Percentiles rank a stretch among this genome's conserved stretches.
Conservation (phyloP, 2,329 filamentous ascomycete genomes). For the Chrysosporium keratinophilum region DNA sequence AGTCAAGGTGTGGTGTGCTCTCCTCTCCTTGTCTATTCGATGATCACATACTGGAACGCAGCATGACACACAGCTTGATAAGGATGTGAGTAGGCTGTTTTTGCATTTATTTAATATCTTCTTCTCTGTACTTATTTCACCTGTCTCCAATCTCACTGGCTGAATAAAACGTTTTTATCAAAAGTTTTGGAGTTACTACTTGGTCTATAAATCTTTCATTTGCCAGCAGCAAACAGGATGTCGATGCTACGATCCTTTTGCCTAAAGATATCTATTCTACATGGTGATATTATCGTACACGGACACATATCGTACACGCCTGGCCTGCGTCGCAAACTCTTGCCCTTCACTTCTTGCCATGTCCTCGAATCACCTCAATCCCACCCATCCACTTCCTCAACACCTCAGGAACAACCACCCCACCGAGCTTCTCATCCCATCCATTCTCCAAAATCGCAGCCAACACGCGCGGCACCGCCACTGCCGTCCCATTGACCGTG, state of each 20-base stretch:
- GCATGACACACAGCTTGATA: not conserved
- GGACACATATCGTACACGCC: constrained; percentile 9
- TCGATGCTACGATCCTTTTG: too few species aligned
- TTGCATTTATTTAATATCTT: not conserved
- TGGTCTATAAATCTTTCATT: constrained; percentile 4
- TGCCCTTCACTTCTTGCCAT: not conserved
- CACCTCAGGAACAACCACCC: constrained; percentile 66
- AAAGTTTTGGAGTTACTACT: not conserved
- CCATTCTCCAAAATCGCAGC: constrained; percentile 84
- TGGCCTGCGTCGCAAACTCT: not conserved
- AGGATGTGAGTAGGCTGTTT: not conserved
- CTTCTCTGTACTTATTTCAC: constrained; percentile 4
- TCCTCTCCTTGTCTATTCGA: too few species aligned
- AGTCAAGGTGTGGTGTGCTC: too few species aligned
- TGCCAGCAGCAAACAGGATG: not conserved
- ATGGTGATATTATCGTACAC: constrained; percentile 6
- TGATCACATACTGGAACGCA: too few species aligned
- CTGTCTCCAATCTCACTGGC: not conserved
- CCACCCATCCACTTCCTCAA: constrained; percentile 78
- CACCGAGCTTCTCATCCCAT: constrained; percentile 61
- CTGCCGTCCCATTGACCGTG: constrained; percentile 86
- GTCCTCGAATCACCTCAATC: constrained; percentile 49
- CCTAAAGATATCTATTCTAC: constrained; percentile 5
- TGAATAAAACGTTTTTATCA: constrained; percentile 2
- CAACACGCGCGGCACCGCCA: constrained; percentile 81